Base-by-base conservation (phyloP, 2,329 filamentous ascomycete species). In the Xylaria sp. region DNA sequence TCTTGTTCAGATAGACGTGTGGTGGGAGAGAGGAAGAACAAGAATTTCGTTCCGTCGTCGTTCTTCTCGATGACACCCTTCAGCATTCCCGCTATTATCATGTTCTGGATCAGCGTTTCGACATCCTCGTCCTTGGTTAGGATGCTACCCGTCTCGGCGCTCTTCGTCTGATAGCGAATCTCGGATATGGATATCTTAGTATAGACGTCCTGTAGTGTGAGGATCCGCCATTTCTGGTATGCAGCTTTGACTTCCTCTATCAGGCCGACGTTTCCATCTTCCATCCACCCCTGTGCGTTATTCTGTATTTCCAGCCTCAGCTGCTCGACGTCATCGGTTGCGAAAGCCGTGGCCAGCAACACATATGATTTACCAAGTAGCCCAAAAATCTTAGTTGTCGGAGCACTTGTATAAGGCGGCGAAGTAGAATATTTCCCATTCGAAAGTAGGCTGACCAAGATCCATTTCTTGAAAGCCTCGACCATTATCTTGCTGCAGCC, bases 391-490 rank as follows among this genome's bases (percentile, higher is more conserved):
- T 80, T 82, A 65, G 74, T 78, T 15, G 81, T 78, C 0, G 76
- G 79, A 1, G 79, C 69, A 59, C 86, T 84, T 8, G 88, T 86
- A 56, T 88, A 87, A 48, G 85, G 83, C 0, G 92, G 92, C 10
- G 89, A 77, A 0, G 80, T 74, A 1, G 83, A 82, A 4, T 84
- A 83, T 75, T 84, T 88, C 73, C 94, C 94, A 63, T 90, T 83
- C 7, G 88, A 84, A 20, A 99, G 83, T 64, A 98, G 85, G 63
- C 90, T 89, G 10, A 94, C 86, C 18, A 99, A 82, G 9, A 97
- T 78, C 92, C 94, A 98, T 80, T 95, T 97, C 82, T 95, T 97
- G 84, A 97, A 95, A 6, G 93, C 93, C 73, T 97, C 94, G 3
- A 92, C 85, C 91, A 96, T 96, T 60, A 97, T 86, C 78, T 90